Conservation (phyloP, 495 filamentous ascomycete species). For the Cercophora scortea region DNA sequence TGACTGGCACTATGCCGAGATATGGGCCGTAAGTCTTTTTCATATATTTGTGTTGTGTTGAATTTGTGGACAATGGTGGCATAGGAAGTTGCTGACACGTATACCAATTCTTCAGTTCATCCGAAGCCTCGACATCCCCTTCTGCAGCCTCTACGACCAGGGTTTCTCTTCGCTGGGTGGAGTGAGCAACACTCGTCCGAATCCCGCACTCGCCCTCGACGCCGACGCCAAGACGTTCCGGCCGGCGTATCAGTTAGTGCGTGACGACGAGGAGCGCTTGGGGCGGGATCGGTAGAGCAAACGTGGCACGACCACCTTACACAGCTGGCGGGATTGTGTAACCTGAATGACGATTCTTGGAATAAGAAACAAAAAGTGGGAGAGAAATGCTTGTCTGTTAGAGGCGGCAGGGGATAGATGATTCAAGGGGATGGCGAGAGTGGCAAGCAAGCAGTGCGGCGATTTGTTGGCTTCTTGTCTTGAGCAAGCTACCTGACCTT, state of each 20-base stretch:
- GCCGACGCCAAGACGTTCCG: slow-evolving; percentile 45
- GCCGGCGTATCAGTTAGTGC: slow-evolving; percentile 79
- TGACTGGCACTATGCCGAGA: slow-evolving; percentile 94
- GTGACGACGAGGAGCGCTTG: slow-evolving; percentile 78
- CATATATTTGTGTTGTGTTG: neutral
- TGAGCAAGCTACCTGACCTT: too few species aligned
- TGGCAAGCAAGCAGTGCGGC: too few species aligned
- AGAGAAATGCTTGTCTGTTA: too few species aligned
- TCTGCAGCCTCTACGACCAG: slow-evolving; percentile 77
- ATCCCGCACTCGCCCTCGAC: slow-evolving; percentile 59
- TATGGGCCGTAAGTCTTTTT: slow-evolving; percentile 64
- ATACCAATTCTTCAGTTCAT: slow-evolving; percentile 54
- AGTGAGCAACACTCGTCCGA: slow-evolving; percentile 82
- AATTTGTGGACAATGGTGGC: too few species aligned
- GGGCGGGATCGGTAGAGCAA: slow-evolving; percentile 51
- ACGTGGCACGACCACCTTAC: neutral
- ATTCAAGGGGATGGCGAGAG: too few species aligned
- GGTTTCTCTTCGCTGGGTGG: slow-evolving; percentile 67
- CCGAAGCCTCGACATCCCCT: slow-evolving; percentile 65
- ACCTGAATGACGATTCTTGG: too few species aligned
- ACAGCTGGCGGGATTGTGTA: too few species aligned
- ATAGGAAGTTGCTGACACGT: too few species aligned
- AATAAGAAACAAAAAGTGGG: too few species aligned
- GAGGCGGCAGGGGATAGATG: too few species aligned
- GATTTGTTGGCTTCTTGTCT: too few species aligned